Conservation (phyloP, 1,284 basidiomycete genomes). For the Ganoderma leucocontextum region DNA sequence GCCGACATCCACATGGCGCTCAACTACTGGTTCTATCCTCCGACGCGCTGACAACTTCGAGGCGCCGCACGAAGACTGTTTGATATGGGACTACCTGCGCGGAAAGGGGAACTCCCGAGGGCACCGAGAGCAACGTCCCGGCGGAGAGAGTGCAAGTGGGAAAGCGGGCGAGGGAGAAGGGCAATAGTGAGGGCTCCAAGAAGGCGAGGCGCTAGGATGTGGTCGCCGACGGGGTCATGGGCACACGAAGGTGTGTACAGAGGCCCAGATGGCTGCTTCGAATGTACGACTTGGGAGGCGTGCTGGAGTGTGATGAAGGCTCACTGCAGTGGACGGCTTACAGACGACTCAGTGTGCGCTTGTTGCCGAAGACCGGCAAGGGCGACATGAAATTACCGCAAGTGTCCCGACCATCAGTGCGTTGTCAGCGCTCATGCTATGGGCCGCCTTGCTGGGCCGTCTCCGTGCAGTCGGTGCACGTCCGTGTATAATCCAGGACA, state of each 20-base stretch:
- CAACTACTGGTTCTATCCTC: constrained; percentile 49
- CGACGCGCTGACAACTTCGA: constrained; percentile 40
- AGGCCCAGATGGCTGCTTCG: background rate
- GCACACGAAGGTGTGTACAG: background rate
- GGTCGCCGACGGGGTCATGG: background rate
- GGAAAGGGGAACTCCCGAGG: constrained; percentile 17
- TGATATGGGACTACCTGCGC: constrained; percentile 42
- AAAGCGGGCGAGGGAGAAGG: constrained; percentile 22
- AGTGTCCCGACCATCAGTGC: background rate
- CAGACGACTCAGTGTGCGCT: constrained; percentile 13
- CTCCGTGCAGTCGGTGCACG: background rate
- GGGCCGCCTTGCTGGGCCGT: background rate
- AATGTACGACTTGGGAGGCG: background rate
- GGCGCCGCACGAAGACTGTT: constrained; percentile 40
- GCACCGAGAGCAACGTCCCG: background rate
- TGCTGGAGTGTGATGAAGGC: background rate
- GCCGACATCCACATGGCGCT: constrained; percentile 45
- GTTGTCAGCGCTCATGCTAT: background rate
- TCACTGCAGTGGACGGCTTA: constrained; percentile 8
- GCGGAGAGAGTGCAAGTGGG: constrained; percentile 19
- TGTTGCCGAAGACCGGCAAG: background rate
- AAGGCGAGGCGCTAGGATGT: constrained; percentile 24
- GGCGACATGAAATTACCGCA: constrained; percentile 10
- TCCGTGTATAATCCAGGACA: background rate
- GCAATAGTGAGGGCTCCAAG: constrained; percentile 18